Conservation (phyloP, 495 filamentous ascomycete species). For the Neurospora tetrasperma region DNA sequence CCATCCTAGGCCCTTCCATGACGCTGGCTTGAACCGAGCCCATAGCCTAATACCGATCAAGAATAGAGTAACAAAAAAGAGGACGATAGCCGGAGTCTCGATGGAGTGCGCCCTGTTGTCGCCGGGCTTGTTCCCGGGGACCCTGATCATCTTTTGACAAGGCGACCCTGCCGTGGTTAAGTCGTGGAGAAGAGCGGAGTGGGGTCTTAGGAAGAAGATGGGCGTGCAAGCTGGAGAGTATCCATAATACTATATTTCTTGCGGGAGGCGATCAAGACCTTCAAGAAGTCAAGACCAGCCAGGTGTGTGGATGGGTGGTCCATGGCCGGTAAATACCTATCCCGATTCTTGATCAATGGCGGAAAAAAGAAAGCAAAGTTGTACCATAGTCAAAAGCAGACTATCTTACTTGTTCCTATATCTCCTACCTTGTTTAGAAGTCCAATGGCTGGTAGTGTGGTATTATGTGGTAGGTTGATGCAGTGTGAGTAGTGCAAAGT, state of each 20-base stretch:
- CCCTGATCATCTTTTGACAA: slow-evolving; percentile 5
- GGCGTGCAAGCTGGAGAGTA: neutral
- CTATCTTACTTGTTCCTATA: neutral
- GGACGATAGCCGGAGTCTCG: slow-evolving; percentile 23
- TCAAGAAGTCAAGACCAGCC: neutral
- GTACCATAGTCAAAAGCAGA: neutral
- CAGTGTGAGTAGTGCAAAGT: neutral
- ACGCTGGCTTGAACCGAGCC: slow-evolving; percentile 17
- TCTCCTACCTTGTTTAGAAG: neutral
- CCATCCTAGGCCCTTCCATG: slow-evolving; percentile 23
- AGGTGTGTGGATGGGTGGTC: neutral
- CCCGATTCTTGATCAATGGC: neutral
- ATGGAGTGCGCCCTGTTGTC: slow-evolving; percentile 24
- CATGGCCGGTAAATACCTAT: neutral
- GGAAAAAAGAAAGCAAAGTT: neutral
- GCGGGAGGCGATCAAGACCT: neutral
- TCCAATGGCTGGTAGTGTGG: neutral
- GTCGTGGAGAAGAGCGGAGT: neutral
- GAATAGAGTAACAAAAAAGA: slow-evolving; percentile 23
- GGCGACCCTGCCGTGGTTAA: neutral
- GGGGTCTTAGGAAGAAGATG: neutral
- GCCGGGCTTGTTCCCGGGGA: slow-evolving; percentile 7
- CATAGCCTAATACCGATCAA: slow-evolving; percentile 22
- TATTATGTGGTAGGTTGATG: neutral
- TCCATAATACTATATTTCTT: neutral